Evolutionary conservation across 2,329 filamentous ascomycete species (phyloP).

Genomic region (Fusarium cyanostomum): DNA sequence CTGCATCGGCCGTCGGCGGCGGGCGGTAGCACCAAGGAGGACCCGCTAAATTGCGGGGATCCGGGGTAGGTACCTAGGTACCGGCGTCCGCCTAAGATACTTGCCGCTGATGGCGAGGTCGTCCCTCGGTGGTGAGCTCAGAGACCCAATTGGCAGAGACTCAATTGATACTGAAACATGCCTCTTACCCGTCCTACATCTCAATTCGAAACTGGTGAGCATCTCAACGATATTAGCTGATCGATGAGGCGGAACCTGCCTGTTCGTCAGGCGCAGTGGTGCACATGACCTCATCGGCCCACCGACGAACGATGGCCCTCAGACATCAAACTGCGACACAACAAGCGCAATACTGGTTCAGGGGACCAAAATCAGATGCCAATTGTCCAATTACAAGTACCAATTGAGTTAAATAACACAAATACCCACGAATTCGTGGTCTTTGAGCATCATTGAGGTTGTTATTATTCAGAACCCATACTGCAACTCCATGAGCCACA

Average conservation of each 20-base stretch:
- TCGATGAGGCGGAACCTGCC: no score
- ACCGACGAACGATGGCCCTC: conserved; percentile 3
- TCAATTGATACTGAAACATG: no score
- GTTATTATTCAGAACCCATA: no score
- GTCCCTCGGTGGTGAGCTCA: no score
- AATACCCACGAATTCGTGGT: not conserved
- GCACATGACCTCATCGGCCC: conserved; percentile 32
- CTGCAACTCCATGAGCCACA: not conserved
- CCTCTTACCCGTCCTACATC: no score
- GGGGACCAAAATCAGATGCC: not conserved
- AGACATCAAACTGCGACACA: not conserved
- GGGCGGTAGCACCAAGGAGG: not conserved
- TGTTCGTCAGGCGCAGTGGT: not conserved
- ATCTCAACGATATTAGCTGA: no score
- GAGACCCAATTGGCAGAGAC: no score
- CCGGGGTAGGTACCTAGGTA: conserved; percentile 34
- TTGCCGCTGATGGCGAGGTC: conserved; percentile 10
- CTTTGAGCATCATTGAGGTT: conserved; percentile 1
- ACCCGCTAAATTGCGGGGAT: conserved; percentile 30
- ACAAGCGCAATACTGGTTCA: not conserved
- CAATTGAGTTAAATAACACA: not conserved
- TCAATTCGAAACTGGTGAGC: no score
- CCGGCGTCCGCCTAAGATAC: conserved; percentile 7
- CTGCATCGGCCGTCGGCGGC: conserved; percentile 13
- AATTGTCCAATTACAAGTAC: conserved; percentile 21